These are phyloP conservation scores for Postia placenta DNA, from an alignment of 768 basidiomycete genomes.

Conservation along the genomic window DNA sequence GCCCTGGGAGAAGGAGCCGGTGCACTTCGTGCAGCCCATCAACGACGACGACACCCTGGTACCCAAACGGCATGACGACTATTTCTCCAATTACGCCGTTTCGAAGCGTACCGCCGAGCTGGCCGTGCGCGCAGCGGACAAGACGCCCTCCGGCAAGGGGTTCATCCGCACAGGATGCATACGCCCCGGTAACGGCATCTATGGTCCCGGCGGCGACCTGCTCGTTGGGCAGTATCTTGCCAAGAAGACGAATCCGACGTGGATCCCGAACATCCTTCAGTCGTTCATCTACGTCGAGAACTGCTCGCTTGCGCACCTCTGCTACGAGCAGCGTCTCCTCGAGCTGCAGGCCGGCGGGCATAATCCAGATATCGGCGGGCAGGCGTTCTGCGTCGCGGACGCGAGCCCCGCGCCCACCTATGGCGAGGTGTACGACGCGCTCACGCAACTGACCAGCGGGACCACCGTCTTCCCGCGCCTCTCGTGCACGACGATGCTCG, in stretches of 20 bases:
- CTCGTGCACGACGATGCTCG: conserved; percentile 59
- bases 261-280: conserved; percentile 51
- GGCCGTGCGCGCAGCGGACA: conserved; percentile 37
- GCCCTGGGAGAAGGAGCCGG: conserved; percentile 66
- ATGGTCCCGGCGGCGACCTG: conserved; percentile 71
- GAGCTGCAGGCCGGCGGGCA: conserved; percentile 36
- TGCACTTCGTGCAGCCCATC: conserved; percentile 54
- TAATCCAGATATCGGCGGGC: conserved; percentile 66
- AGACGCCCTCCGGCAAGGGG: conserved; percentile 29
- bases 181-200: conserved; percentile 75
- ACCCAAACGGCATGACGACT: conserved; percentile 51
- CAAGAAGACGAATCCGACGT: conserved; percentile 54
- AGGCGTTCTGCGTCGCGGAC: conserved; percentile 62
- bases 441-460: conserved; percentile 52
- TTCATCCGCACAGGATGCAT: conserved; percentile 63
- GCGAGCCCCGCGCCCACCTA: conserved; percentile 57
- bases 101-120: conserved; percentile 57
- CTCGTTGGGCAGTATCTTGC: conserved; percentile 58
- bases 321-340: conserved; percentile 66
- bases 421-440: conserved; percentile 52
- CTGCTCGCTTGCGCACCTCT: conserved; percentile 62
- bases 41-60: conserved; percentile 50
- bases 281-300: conserved; percentile 76
- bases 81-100: conserved; percentile 75
- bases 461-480: conserved; percentile 48